Base-by-base conservation (phyloP, 371 early-diverging fungal species). In the Lichtheimia corymbifera region DNA sequence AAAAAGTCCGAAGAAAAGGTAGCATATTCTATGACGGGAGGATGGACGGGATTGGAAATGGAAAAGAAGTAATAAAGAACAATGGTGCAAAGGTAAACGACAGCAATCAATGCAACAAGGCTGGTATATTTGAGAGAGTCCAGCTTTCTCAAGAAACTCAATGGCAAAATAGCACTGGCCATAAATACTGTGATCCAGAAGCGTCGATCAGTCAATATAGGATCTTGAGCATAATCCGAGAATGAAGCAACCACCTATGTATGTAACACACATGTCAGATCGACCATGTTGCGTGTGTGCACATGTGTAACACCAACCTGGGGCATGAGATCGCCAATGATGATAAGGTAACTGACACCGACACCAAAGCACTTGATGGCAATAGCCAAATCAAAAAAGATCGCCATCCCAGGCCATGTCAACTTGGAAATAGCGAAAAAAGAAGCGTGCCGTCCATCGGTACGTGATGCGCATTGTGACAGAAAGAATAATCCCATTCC, bases 291-390 rank as follows among this genome's bases (percentile, higher is more conserved):
- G 4, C 4, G 28, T 15, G 15, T 30, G 12, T 47, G 24, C 2
- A 17, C 49, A n/a, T 52, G 18, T 43, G 2, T 58, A 15, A 4
- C 14, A 62, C 61, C 35, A 35, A 94, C 90, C 66, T 88, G 85
- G 0, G 94, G 93, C 88, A 97, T 91, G 58, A 99, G 73, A 51
- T 97, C 96, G 55, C 97, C 96, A 62, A 95, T 86, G 62, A 99
- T 97, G 53, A 99, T 93, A 47, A 99, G 77, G 73, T 99, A 99
- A n/a, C 97, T 96, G 35, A 96, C 83, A n/a, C 95, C 89, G 2
- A 99, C 99, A 25, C 99, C 99, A 83, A 99, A 99, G 72, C 99
- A 99, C 73, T 99, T 99, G 68, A 99, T 80, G 35, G 99, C 99
- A 66, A 99, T 97, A 40, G 99, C 98, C 35, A 91, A 58, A 70